Evolutionary conservation across 306 rosid species (phyloP), one percentile per base, ranked within the genome.

Genomic region (Purshia tridentata): DNA sequence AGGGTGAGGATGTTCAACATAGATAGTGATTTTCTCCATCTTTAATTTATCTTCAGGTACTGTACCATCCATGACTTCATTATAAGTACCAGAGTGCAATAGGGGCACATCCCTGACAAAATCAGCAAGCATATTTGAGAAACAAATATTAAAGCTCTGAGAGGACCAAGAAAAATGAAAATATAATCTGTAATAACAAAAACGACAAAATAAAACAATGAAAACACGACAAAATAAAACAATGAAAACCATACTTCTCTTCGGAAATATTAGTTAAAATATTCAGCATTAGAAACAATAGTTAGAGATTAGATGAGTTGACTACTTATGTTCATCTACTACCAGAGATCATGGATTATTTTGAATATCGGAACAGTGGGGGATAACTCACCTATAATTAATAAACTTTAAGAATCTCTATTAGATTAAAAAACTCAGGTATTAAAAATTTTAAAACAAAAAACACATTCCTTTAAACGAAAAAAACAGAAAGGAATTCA

Each of bases 1-100:
- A 37, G 98, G 97, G 37, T 96, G 91, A 75, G 98, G 98, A 80
- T 93, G 98, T 75, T 93, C 92, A 74, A 93, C 86, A 88, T 91
- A 91, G 60, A 93, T 72, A 1, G 84, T 91, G 70, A 93, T 72
- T 78, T 83, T 93, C 46, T 93, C 97, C 76, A 84, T 74, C 84
- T 83, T 91, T 48, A 93, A 69, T 76, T 74, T 87, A 22, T 75
- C 86, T 74, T 86, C 87, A 12, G 75, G 83, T 2, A 83, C 64
- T 55, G 66, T 42, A 51, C 84, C 94, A 45, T 73, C 80, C 41
- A 77, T 67, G 29, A 84, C 53, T 61, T 81, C 90, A 16, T 84
- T 92, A 69, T 88, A 93, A 55, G 81, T 65, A 74, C 96, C 96
- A 73, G 86, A 78, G 42, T 72, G 86, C 86, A 93, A 74, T 57